Evolutionary conservation across 352 stramenopile species (phyloP).

Genomic region (Pythium dissimile): DNA sequence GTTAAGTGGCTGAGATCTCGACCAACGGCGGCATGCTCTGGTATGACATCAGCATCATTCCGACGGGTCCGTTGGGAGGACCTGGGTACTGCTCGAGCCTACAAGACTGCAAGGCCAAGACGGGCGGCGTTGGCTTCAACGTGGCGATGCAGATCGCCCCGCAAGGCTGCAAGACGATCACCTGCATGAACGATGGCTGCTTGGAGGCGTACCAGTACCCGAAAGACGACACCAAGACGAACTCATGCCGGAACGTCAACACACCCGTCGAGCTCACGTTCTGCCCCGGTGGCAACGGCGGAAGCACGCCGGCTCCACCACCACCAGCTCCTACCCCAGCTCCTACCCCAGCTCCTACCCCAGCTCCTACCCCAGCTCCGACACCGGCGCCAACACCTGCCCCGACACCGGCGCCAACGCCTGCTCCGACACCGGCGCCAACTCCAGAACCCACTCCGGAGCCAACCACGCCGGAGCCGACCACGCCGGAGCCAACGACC

Average conservation of each 20-base stretch:
- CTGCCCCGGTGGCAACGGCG: constrained; percentile 31
- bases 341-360: constrained; percentile 9
- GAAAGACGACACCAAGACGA: constrained; percentile 67
- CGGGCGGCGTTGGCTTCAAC: constrained; percentile 68
- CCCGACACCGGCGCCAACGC: not conserved
- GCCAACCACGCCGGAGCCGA: not conserved
- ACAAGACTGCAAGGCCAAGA: constrained; percentile 49
- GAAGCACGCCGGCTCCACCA: constrained; percentile 11
- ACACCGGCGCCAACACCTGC: constrained; percentile 14
- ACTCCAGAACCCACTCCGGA: not conserved
- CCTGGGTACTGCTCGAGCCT: constrained; percentile 53
- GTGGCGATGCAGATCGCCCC: constrained; percentile 62
- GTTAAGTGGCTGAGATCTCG: constrained; percentile 35
- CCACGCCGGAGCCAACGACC: not conserved
- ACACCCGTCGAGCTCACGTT: constrained; percentile 41
- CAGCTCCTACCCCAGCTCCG: constrained; percentile 20
- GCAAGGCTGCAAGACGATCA: constrained; percentile 36
- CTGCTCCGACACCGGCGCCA: not conserved
- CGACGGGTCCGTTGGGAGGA: constrained; percentile 47
- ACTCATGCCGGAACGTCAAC: constrained; percentile 31
- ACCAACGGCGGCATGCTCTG: constrained; percentile 40
- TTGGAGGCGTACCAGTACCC: constrained; percentile 67
- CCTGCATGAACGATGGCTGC: constrained; percentile 52
- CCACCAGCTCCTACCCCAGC: constrained; percentile 3
- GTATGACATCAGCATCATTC: constrained; percentile 81